Base-by-base conservation (phyloP, 371 early-diverging fungal species). In the Lichtheimia ramosa region DNA sequence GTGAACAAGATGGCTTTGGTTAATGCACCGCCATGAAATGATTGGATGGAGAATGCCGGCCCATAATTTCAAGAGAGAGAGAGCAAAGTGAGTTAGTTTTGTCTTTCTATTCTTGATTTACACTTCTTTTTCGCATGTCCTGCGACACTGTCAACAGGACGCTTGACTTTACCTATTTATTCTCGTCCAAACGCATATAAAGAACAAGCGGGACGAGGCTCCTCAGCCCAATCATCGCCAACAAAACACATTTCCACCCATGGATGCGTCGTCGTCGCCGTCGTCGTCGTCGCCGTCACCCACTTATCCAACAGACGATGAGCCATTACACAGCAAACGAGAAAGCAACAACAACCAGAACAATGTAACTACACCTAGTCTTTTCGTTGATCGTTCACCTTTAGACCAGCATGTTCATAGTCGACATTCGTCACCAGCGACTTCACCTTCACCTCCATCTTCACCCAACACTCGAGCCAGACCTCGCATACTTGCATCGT, bases 401-500 rank as follows among this genome's bases (percentile, higher is more conserved):
- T 48, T 54, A 5, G 27, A 43, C 7, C 39, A 28, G 14, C 59
- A 56, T 20, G 54, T 40, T 49, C 40, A 21, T 25, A 59, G 42
- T 64, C 61, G 34, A 14, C 50, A 42, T 24, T 67, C 67, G 24
- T 70, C 73, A 14, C 73, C 73, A 10, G 51, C 73, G 18, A 69
- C 70, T 50, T 67, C 73, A 24, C 63, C 74, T 1, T 54, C 65
- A 53, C 69, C 74, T 20, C 57, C 51, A n/a, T 56, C 65, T 51
- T 61, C 70, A 20, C 53, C 34, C 16, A 54, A 27, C 25, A 34
- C 40, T n/a, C 25, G 28, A 48, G 43, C 40, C 46, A 21, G 50
- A 39, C 53, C 28, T 51, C 15, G 55, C 43, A 54, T 58, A 8
- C 48, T 70, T 46, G 68, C 75, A 21, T 48, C 40, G 27, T 54